Conservation (phyloP, 345 rosid genomes). For the Laguncularia racemosa region DNA sequence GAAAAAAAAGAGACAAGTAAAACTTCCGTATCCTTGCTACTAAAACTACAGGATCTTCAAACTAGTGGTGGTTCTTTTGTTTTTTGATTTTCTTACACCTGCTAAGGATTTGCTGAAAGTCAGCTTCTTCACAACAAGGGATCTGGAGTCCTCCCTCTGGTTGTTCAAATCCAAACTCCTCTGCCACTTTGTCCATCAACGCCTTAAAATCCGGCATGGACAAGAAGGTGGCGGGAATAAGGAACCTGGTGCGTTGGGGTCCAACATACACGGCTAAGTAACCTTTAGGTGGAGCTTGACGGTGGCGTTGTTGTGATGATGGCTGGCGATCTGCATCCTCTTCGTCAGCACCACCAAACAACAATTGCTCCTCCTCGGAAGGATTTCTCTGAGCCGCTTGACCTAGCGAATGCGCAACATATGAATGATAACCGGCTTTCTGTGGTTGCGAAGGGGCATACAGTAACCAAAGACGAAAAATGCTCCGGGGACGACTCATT, state of each 20-base stretch:
- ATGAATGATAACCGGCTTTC: too few species aligned
- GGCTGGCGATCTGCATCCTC: too few species aligned
- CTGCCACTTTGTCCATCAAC: slow-evolving; percentile 58
- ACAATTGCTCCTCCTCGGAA: too few species aligned
- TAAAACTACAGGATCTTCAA: background rate
- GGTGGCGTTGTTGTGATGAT: too few species aligned
- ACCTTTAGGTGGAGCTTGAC: slow-evolving; percentile 28
- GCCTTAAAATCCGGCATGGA: slow-evolving; percentile 43
- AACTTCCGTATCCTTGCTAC: too few species aligned
- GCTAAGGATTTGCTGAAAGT: slow-evolving; percentile 41
- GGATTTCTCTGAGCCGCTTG: too few species aligned
- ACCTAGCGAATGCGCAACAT: too few species aligned
- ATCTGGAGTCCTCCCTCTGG: slow-evolving; percentile 40
- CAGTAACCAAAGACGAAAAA: too few species aligned
- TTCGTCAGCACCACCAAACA: too few species aligned
- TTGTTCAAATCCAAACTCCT: slow-evolving; percentile 56
- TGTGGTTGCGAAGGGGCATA: too few species aligned
- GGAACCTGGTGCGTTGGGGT: slow-evolving; percentile 41
- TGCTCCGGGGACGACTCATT: too few species aligned
- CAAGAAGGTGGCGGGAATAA: slow-evolving; percentile 46
- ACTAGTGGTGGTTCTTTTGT: background rate
- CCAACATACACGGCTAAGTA: slow-evolving; percentile 59
- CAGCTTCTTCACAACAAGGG: slow-evolving; percentile 46
- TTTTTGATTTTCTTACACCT: slow-evolving; percentile 13
- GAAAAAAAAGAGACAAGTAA: too few species aligned